Base-by-base conservation (phyloP, 306 rosid genomes). In the Aeschynomene evenia region DNA sequence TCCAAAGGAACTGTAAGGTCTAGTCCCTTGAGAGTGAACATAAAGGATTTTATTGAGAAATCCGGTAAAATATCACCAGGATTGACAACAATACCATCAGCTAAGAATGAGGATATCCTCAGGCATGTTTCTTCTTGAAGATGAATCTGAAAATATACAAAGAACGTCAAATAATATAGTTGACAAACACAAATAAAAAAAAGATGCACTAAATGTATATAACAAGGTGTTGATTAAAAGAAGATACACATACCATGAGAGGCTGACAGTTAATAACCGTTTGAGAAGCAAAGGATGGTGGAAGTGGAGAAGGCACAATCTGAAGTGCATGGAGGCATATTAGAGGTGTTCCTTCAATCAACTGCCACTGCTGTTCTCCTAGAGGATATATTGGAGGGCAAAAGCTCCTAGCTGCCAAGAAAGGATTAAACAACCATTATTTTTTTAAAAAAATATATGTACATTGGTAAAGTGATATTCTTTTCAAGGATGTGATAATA, bases 341-440 rank as follows among this genome's bases (percentile, higher is more conserved):
- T 71, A 93, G 66, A 88, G 98, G 96, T 66, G 81, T 83, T 52
- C 82, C 88, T 77, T 78, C 79, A 12, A 70, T 85, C 69, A 77
- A 74, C 39, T 88, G 96, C 96, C 89, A 86, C 66, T 71, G 84
- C 79, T 85, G 92, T 53, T 84, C 85, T 78, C 78, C 84, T 59
- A 93, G 43, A 75, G 98, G 98, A 82, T 86, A 93, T 86, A 93
- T 93, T 36, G 93, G 98, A 67, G 96, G 88, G 79, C 84, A 90
- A 75, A 93, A 93, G 78, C 84, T 73, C 73, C 79, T 86, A 70
- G 87, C 98, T 92, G 91, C 70, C 82, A 73, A 66, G 51, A 80
- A 76, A 78, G 57, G 84, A 75, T 75, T 10, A 21, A 40, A 66
- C 55, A 66, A 75, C 63, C 34, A 49, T 57, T n/a, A n/a, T n/a